Base-by-base conservation (phyloP, 2,329 filamentous ascomycete genomes). In the Calonectria pteridis region DNA sequence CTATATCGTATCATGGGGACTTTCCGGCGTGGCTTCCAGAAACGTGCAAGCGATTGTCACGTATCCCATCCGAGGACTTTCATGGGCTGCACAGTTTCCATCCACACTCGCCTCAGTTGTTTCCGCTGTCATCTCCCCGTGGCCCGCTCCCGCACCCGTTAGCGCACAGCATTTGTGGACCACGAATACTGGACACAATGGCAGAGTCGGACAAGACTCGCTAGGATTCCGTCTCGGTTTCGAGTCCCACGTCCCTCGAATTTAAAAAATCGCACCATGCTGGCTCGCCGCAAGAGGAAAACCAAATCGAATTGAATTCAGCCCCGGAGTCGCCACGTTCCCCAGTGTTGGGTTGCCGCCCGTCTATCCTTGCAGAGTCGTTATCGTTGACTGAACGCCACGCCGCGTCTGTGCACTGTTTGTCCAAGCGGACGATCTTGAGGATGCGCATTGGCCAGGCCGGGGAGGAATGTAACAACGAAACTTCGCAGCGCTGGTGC, bases 111-210 rank as follows among this genome's bases (percentile, higher is more conserved):
- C 63, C 64, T 62, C 55, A 28, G 33, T 23, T 35, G 43, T 67
- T 71, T 28, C 70, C 33, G 70, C 70, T 72, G 70, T 68, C 69
- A 72, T 67, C 43, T 28, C 63, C 55, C 33, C 43, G 37, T 43
- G 62, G 64, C 69, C 64, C 46, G 35, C 43, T 67, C 46, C n/a
- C 23, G 20, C 23, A 20, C 40, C 26, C 37, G 31, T 66, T 72
- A 72, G 64, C 63, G 69, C 46, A 51, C 51, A 49, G 55, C 53
- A 62, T 40, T 65, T 55, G 64, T 72, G 69, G 69, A 72, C 49
- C 69, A 46, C 4, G 55, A 13, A 55, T 43, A 40, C 35, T 46
- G 43, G 43, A 53, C 26, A 50, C 6, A 59, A 20, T 18, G 37
- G 51, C 37, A 29, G 33, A 58, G 35, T 58, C 65, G 40, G 14